Percentiles rank a stretch among this genome's conserved stretches.
phyloP scores from a whole-genome alignment of 1,139 yeast species.

The Pichia sp. region DNA sequence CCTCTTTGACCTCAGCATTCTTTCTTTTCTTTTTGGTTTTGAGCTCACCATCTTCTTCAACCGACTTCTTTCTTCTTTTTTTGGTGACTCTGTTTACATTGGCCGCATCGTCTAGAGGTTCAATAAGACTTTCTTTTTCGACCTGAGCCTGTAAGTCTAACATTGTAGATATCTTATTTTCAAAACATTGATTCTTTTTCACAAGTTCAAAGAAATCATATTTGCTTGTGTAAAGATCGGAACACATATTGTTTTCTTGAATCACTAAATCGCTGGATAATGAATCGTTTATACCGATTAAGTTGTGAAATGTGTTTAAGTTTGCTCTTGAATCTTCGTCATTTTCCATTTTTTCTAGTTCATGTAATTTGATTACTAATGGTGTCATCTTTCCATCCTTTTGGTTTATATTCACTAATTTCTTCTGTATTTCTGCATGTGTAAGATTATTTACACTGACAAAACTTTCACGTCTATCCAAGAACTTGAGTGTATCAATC shows the following conservation, averaged over 20 bases:
- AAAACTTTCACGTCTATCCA: conserved; percentile 22
- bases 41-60: not conserved
- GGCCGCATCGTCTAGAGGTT: not conserved
- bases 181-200: conserved; percentile 15
- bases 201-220: conserved; percentile 16
- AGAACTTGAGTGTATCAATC: conserved; percentile 20
- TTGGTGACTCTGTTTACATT: not conserved
- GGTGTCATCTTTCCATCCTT: not conserved
- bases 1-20: not conserved
- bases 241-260: conserved; percentile 10
- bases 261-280: conserved; percentile 12
- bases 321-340: conserved; percentile 8
- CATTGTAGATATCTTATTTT: conserved; percentile 2
- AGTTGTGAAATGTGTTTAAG: conserved; percentile 6
- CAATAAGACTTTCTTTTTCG: conserved; percentile 1
- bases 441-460: conserved; percentile 16
- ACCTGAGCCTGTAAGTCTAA: conserved; percentile 6
- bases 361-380: conserved; percentile 5
- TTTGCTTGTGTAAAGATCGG: conserved; percentile 12
- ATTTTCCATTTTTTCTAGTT: conserved; percentile 8
- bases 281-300: conserved; percentile 15
- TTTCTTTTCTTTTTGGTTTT: conserved; percentile 4
- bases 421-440: conserved; percentile 14
- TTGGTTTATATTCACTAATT: conserved; percentile 14
- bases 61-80: not conserved